Evolutionary conservation across 2,329 filamentous ascomycete genomes (phyloP), one percentile per base, ranked within the genome.

Genomic region (Dactylellina sp.): DNA sequence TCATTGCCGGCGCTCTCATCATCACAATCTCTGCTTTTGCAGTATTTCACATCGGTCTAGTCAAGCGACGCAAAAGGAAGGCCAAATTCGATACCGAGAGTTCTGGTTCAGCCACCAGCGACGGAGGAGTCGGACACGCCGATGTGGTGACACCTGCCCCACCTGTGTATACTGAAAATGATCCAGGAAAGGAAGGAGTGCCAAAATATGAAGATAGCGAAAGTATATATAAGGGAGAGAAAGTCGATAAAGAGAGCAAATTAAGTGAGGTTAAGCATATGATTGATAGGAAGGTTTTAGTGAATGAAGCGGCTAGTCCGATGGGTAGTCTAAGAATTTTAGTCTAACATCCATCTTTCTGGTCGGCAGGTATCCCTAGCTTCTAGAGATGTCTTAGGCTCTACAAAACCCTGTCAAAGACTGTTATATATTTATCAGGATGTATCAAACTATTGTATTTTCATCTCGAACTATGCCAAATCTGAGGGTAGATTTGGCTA

Each of bases 101-200:
- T n/a, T n/a, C n/a, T n/a, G n/a, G n/a, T n/a, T n/a, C n/a, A n/a
- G n/a, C n/a, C 9, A 50, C 9, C 16, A 62, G 47, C 28, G 32
- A 52, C 7, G 37, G 39, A 18, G 47, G 44, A 16, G 59, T 14
- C 7, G 25, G 28, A 12, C 32, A 63, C 35, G 4, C 37, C 1
- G 47, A 63, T 20, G 24, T 20, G 2, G 60, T 53, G 11, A 53
- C 60, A 42, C 60, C 60, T 7, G 35, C 47, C 7, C 60, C 60
- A 2, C 60, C 60, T n/a, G 35, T 28, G 22, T 63, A 63, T 25
- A 42, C 47, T 6, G 4, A 44, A 24, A 14, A 63, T n/a, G 47
- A 63, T 16, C 32, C 25, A n/a, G 47, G 9, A 7, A 28, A 37
- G 32, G 32, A 20, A 18, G 42, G 32, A 12, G 14, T 63, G 35